Evolutionary conservation across 495 filamentous ascomycete genomes (phyloP), one percentile per base, ranked within the genome.

Genomic region (Tuber aestivum): DNA sequence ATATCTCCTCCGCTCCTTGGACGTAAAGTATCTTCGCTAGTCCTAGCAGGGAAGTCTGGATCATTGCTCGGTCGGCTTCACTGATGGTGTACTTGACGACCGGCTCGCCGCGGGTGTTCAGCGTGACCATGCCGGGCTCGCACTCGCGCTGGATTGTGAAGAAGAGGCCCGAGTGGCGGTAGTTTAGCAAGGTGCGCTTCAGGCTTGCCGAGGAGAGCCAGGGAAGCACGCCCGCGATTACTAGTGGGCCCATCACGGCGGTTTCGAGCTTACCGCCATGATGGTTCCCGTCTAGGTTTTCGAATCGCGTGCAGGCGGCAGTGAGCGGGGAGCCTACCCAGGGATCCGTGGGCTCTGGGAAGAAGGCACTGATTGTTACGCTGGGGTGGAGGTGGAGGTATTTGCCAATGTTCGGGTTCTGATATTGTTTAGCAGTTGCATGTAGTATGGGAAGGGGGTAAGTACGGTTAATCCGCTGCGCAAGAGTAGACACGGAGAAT

Each of bases 361-460:
- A 94, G 20, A 90, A 84, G 21, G 87, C 93, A 3, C 84, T 86
- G 35, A 90, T 80, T 8, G 90, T 79, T 65, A 87, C 86, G 8
- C 90, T 90, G 4, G 94, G 94, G 78, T 98, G 94, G 9, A 95
- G 82, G 79, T 96, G 85, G 7, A 98, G 89, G 80, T 97, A 91
- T 27, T 87, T 89, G n/a, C 94, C 94, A 77, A 98, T 92, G 69
- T 97, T 91, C 6, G 85, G 86, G 76, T 97, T 97, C 85, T 91
- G 87, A 38, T 87, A 78, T n/a, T n/a, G n/a, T 61, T 61, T 61
- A 20, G 16, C 4, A 38, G n/a, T 38, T 50, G 41, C 73, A 35
- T 70, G 65, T 16, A 18, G 23, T 21, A 41, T 21, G 35, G 41
- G 71, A n/a, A 72, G 37, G 40, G 69, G n/a, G 35, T 14, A 40